Conservation (phyloP, 768 basidiomycete genomes). For the Rhodotorula sphaerocarpa region DNA sequence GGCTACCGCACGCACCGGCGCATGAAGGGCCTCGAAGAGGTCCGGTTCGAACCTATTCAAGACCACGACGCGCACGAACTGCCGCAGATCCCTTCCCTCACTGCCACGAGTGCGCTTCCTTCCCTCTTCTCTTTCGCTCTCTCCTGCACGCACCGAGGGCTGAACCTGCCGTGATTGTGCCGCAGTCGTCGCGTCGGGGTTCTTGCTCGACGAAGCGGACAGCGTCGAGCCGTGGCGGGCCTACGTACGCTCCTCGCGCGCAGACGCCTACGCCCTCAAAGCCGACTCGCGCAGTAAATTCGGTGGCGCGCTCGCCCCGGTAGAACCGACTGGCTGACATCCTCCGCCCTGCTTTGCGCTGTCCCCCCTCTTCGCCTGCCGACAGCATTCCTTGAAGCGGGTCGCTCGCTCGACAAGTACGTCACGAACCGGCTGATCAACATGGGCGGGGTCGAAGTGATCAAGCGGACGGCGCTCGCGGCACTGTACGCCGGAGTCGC, state of each 20-base stretch:
- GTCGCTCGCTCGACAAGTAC: conserved; percentile 41
- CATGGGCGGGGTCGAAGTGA: conserved; percentile 42
- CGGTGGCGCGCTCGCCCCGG: no score
- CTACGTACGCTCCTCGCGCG: conserved; percentile 26
- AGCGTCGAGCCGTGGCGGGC: conserved; percentile 41
- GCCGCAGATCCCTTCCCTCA: conserved; percentile 36
- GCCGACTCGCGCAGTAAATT: conserved; percentile 42
- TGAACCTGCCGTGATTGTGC: conserved; percentile 32
- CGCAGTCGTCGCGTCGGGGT: conserved; percentile 47
- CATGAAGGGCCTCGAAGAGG: conserved; percentile 37
- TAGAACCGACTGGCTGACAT: no score
- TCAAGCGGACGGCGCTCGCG: conserved; percentile 47
- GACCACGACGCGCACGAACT: conserved; percentile 24
- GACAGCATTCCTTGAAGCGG: conserved; percentile 41
- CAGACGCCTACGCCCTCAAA: conserved; percentile 46
- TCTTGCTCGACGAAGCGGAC: conserved; percentile 45
- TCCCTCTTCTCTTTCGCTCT: not conserved
- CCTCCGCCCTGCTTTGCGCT: not conserved
- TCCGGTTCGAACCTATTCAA: conserved; percentile 35
- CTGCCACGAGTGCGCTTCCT: conserved; percentile 9
- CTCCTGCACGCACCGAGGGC: not conserved
- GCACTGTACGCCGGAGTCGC: conserved; percentile 47
- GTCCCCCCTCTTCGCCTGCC: no score
- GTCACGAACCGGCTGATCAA: conserved; percentile 36
- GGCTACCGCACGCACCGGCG: conserved; percentile 36